Evolutionary conservation across 139 green algal species (phyloP).

Genomic region (Eudorina sp.): DNA sequence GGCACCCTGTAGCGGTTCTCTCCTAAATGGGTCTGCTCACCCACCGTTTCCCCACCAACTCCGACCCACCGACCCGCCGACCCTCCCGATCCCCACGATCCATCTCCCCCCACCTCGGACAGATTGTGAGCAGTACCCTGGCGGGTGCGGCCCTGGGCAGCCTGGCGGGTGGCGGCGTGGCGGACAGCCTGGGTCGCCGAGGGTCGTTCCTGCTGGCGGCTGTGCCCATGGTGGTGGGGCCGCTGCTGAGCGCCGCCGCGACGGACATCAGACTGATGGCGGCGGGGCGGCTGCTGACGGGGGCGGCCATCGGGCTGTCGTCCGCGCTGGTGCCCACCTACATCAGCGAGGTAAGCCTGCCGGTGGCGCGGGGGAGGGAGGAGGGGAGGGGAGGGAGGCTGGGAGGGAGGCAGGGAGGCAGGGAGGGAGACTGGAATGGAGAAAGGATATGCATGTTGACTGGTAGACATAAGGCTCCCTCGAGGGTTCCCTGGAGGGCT

Average conservation of each 20-base stretch:
- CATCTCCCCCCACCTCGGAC: not conserved
- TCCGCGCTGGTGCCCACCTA: constrained; percentile 95
- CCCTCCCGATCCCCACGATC: too few relatives aligned
- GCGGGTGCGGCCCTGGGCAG: constrained; percentile 82
- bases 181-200: constrained; percentile 82
- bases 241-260: constrained; percentile 78
- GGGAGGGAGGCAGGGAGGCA: not conserved
- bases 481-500: too few relatives aligned
- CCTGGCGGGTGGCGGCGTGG: constrained; percentile 77
- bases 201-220: constrained; percentile 78
- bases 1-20: too few relatives aligned
- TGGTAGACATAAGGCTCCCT: too few relatives aligned
- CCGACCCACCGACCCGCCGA: too few relatives aligned
- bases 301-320: constrained; percentile 93
- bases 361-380: not conserved
- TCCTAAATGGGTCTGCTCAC: too few relatives aligned
- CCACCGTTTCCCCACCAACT: too few relatives aligned
- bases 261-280: constrained; percentile 76
- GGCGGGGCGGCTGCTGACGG: constrained; percentile 84
- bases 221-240: constrained; percentile 81
- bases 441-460: too few relatives aligned
- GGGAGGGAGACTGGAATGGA: not conserved
- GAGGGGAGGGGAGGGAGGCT: not conserved
- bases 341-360: constrained; percentile 84
- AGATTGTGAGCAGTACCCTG: constrained; percentile 90